These are phyloP conservation scores for Inga laurina DNA, from an alignment of 306 rosid genomes.

Conservation along the genomic window DNA sequence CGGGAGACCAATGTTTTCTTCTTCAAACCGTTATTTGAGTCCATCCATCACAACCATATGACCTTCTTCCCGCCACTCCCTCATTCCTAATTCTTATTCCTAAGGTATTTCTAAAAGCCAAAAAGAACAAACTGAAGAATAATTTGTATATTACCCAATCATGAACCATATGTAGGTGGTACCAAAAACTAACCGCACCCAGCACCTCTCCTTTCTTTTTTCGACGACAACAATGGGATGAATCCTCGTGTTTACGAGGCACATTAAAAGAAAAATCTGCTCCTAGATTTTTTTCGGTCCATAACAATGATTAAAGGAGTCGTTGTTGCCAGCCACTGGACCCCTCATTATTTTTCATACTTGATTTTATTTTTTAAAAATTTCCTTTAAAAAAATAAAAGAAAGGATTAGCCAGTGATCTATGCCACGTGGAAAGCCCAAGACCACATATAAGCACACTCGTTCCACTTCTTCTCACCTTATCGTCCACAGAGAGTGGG, in stretches of 20 bases:
- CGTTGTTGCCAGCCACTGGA: not conserved
- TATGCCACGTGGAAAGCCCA: conserved; percentile 47
- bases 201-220: not conserved
- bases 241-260: no score
- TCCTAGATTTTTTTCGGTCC: not conserved
- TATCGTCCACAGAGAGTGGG: conserved; percentile 51
- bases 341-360: not conserved
- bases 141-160: not conserved
- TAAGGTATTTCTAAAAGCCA: not conserved
- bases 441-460: conserved; percentile 47
- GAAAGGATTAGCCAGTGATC: not conserved
- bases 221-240: not conserved
- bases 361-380: not conserved
- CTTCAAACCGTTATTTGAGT: not conserved
- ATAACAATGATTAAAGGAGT: not conserved
- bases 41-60: not conserved
- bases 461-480: conserved; percentile 23
- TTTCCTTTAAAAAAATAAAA: not conserved
- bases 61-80: not conserved
- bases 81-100: not conserved
- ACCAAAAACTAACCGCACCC: not conserved
- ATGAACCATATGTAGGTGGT: not conserved
- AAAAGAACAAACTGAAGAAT: not conserved
- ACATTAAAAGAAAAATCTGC: not conserved
- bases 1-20: not conserved